Evolutionary conservation across 306 rosid species (phyloP).

Genomic region (Vigna reflexopilosa): DNA sequence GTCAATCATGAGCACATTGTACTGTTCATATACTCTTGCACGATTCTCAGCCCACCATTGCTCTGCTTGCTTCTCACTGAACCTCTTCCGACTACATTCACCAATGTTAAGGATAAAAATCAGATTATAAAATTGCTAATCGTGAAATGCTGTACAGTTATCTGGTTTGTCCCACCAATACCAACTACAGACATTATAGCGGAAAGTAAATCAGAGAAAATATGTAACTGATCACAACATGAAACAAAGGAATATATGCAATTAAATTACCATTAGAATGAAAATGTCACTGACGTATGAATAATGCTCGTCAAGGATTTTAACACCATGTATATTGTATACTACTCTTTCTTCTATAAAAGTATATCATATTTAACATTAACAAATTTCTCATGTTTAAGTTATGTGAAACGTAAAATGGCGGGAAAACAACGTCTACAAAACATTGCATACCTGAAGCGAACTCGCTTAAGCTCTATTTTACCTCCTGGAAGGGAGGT

Average conservation of each 20-base stretch:
- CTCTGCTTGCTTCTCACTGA: slow-evolving; percentile 96
- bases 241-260: slow-evolving; percentile 2
- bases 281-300: background rate
- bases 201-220: background rate
- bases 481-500: slow-evolving; percentile 90
- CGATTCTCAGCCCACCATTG: slow-evolving; percentile 99
- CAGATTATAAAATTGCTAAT: background rate
- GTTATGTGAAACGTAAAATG: slow-evolving; percentile 10
- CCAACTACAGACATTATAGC: background rate
- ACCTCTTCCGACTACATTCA: slow-evolving; percentile 90
- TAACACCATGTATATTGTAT: slow-evolving; percentile 13
- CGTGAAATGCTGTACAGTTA: background rate
- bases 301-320: slow-evolving; percentile 2
- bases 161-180: slow-evolving; percentile 27
- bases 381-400: background rate
- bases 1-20: slow-evolving; percentile 82
- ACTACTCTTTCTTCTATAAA: background rate
- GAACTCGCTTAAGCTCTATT: slow-evolving; percentile 94
- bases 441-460: slow-evolving; percentile 78
- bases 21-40: slow-evolving; percentile 81
- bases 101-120: slow-evolving; percentile 30
- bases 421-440: background rate
- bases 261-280: background rate
- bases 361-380: background rate
- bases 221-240: background rate